Evolutionary conservation across 805 yeast genomes (phyloP), one percentile per base, ranked within the genome.

Genomic region (Wickerhamomyces bisporus): DNA sequence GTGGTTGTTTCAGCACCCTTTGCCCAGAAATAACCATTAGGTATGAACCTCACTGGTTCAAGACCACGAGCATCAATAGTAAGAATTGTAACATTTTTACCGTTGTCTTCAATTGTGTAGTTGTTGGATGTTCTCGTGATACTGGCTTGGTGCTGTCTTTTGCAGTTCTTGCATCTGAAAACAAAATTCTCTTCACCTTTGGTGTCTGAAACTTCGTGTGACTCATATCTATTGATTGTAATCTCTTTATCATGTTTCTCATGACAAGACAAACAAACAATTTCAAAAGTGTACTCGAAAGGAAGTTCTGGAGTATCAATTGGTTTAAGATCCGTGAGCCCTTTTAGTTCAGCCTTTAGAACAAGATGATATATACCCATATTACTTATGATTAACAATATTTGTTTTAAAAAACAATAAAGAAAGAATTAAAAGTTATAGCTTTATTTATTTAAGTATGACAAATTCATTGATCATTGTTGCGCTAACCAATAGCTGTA

Each of bases 21-120:
- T 39, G 83, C 79, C 23, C 56, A 49, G 56, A 83, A 83, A 31
- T 57, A 60, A 0, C 91, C 93, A 26, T 70, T 73, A 3, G 95
- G 85, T 14, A 76, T 58, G 47, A 87, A 88, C 39, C 76, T 76
- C 9, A 67, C 64, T 24, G 88, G 64, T 36, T 86, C 94, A 30
- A 86, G 60, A 3, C 98, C 98, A 50, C 98, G 77, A 34, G 88
- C 73, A 53, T 93, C 98, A 39, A 93, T 75, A 30, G 77, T 77
- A 23, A 88, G 65, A 23, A 89, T 53, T 2, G 61, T 49, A n/a
- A 64, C 71, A 31, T 66, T 56, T 47, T 70, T 66, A 5, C 70
- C 73, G 23, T 47, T 41, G 27, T 62, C 68, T 11, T 73, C 82
- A 15, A 44, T 32, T 23, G 49, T 50, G 40, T 55, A 57, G 12